These are phyloP conservation scores for Hypocrella siamensis DNA, from an alignment of 2,329 filamentous ascomycete genomes.

Conservation along the genomic window DNA sequence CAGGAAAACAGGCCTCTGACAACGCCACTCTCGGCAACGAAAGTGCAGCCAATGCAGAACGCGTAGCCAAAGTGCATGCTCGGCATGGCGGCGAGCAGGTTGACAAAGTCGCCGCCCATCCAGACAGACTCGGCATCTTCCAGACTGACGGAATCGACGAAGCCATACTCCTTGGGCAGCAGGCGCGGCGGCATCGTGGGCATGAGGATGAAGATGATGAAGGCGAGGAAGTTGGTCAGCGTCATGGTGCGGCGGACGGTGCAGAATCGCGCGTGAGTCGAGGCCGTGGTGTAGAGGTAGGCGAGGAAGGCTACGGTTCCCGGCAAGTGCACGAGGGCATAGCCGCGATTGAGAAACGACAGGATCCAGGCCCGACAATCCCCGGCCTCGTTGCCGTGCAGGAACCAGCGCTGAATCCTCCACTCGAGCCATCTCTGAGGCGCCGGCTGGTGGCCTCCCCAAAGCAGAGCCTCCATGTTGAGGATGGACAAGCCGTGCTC, in stretches of 20 bases:
- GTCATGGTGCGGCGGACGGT: slow-evolving; percentile 36
- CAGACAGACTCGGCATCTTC: slow-evolving; percentile 14
- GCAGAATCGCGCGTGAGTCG: slow-evolving; percentile 38
- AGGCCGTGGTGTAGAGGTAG: slow-evolving; percentile 51
- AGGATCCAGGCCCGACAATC: slow-evolving; percentile 27
- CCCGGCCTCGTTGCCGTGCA: slow-evolving; percentile 32
- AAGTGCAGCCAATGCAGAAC: slow-evolving; percentile 34
- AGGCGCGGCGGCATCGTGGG: slow-evolving; percentile 43
- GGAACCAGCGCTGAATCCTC: slow-evolving; percentile 39
- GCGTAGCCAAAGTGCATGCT: slow-evolving; percentile 40
- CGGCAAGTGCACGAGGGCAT: slow-evolving; percentile 60
- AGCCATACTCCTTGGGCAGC: slow-evolving; percentile 38
- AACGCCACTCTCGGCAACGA: slow-evolving; percentile 34
- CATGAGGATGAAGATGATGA: slow-evolving; percentile 37
- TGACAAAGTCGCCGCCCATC: slow-evolving; percentile 28
- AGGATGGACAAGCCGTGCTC: slow-evolving; percentile 3
- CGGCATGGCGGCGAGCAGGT: slow-evolving; percentile 41
- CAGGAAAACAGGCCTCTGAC: slow-evolving; percentile 17
- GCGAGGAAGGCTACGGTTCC: slow-evolving; percentile 48
- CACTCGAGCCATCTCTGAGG: slow-evolving; percentile 6
- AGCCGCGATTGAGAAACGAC: slow-evolving; percentile 50
- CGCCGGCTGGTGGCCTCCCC: slow-evolving; percentile 3
- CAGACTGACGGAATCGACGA: slow-evolving; percentile 37
- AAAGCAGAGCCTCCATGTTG: slow-evolving; percentile 5
- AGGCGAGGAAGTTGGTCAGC: slow-evolving; percentile 38